These are phyloP conservation scores for Biscogniauxia marginata DNA, from an alignment of 2,329 filamentous ascomycete species.

Conservation along the genomic window DNA sequence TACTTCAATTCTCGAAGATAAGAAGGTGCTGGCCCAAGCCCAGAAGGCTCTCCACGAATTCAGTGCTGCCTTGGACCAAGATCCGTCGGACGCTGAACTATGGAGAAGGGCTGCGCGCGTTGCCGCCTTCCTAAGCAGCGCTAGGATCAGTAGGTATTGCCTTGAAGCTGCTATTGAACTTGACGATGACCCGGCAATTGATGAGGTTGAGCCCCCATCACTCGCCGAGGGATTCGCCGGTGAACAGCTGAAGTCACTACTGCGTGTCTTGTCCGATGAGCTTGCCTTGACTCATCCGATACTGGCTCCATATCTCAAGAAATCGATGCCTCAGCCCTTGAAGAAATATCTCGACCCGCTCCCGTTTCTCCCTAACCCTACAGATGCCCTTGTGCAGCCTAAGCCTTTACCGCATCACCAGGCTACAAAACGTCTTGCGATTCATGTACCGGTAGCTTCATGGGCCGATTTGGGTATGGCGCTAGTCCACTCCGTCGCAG, in stretches of 20 bases:
- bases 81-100: conserved; percentile 65
- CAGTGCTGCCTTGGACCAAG: conserved; percentile 58
- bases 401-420: conserved; percentile 14
- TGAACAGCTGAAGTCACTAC: conserved; percentile 57
- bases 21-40: conserved; percentile 38
- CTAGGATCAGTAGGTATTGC: conserved; percentile 59
- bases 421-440: conserved; percentile 19
- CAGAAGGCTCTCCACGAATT: conserved; percentile 55
- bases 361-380: conserved; percentile 59
- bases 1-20: conserved; percentile 36
- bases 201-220: conserved; percentile 61
- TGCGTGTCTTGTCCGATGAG: conserved; percentile 53
- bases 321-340: conserved; percentile 49
- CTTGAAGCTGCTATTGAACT: conserved; percentile 66
- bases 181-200: conserved; percentile 63
- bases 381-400: conserved; percentile 27
- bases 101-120: conserved; percentile 62
- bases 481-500: conserved; percentile 36
- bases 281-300: conserved; percentile 59
- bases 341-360: conserved; percentile 59
- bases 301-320: conserved; percentile 56
- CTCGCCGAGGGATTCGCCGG: conserved; percentile 63
- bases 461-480: conserved; percentile 45
- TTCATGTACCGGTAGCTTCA: conserved; percentile 35
- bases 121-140: conserved; percentile 56